Conservation (phyloP, 2,329 filamentous ascomycete species). For the Aspergillus brasiliensis region DNA sequence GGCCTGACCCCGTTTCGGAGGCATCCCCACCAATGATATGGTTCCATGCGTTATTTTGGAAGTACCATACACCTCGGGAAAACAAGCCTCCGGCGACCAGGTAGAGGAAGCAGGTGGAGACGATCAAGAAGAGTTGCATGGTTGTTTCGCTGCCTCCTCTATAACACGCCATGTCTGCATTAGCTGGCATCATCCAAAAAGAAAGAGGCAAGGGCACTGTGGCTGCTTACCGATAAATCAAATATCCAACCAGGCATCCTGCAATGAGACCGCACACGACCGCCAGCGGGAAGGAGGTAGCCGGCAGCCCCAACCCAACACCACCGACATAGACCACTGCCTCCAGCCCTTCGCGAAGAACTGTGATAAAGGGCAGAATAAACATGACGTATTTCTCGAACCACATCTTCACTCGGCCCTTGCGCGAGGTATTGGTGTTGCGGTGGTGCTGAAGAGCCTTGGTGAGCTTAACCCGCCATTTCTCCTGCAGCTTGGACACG, state of each 20-base stretch:
- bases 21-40: conserved; percentile 58
- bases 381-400: conserved; percentile 84
- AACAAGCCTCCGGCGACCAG: conserved; percentile 81
- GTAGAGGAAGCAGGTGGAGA: conserved; percentile 79
- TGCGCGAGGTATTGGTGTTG: conserved; percentile 41
- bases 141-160: conserved; percentile 63
- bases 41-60: conserved; percentile 71
- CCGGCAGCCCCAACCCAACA: conserved; percentile 75
- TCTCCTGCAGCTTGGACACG: conserved; percentile 79
- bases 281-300: conserved; percentile 74
- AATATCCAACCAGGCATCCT: conserved; percentile 67
- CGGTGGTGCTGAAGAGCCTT: conserved; percentile 58
- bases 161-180: background rate
- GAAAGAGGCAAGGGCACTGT: background rate
- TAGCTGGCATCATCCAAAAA: background rate
- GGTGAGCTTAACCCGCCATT: conserved; percentile 80
- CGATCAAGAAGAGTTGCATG: conserved; percentile 74
- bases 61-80: conserved; percentile 72
- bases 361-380: conserved; percentile 80
- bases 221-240: conserved; percentile 72
- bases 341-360: conserved; percentile 84
- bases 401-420: conserved; percentile 61
- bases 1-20: conserved; percentile 64
- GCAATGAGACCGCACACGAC: conserved; percentile 71
- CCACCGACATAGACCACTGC: conserved; percentile 85